These are phyloP conservation scores for Platismatia glauca DNA, from an alignment of 495 filamentous ascomycete genomes.

Conservation along the genomic window DNA sequence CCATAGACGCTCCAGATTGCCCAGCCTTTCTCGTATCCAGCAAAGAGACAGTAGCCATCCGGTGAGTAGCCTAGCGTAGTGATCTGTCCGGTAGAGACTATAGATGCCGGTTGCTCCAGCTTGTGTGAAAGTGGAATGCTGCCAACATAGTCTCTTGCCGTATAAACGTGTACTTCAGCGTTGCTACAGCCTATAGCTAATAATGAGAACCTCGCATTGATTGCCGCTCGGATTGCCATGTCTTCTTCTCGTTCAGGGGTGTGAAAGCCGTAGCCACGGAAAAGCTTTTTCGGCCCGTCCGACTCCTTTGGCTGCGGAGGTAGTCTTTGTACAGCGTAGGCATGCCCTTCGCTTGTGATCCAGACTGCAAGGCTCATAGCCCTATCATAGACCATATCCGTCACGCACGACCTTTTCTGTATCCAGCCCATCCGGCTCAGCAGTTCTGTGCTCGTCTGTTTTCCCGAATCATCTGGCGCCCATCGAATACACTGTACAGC, in stretches of 20 bases:
- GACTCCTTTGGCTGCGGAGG: constrained; percentile 20
- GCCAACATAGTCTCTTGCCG: constrained; percentile 82
- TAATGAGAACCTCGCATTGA: constrained; percentile 90
- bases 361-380: constrained; percentile 96
- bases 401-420: constrained; percentile 61
- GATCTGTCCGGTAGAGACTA: constrained; percentile 54
- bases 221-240: constrained; percentile 62
- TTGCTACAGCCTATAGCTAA: constrained; percentile 78
- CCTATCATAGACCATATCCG: constrained; percentile 89
- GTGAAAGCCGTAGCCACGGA: constrained; percentile 88
- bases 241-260: constrained; percentile 49
- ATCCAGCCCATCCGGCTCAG: constrained; percentile 80
- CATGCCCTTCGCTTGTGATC: constrained; percentile 83
- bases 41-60: constrained; percentile 94
- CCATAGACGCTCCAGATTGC: constrained; percentile 95
- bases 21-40: constrained; percentile 90
- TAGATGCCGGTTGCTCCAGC: constrained; percentile 56
- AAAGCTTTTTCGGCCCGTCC: constrained; percentile 47
- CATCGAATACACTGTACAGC: constrained; percentile 95
- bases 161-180: constrained; percentile 77
- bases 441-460: constrained; percentile 84
- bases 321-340: constrained; percentile 84
- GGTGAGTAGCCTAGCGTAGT: constrained; percentile 81
- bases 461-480: constrained; percentile 70
- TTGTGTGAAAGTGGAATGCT: constrained; percentile 87